Evolutionary conservation across 257 asterid species (phyloP).

Genomic region (Nicotiana otophora): DNA sequence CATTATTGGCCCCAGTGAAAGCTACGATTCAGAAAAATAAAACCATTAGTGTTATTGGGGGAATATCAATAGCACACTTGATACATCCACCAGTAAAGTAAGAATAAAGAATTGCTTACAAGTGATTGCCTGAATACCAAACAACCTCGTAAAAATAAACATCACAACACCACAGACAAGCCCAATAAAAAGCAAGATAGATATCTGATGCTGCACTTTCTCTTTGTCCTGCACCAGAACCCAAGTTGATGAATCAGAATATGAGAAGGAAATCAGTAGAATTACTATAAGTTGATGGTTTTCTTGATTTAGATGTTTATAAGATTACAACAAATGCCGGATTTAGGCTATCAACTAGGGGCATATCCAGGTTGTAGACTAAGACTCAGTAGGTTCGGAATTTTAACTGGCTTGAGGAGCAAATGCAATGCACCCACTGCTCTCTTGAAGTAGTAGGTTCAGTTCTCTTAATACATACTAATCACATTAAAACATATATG

Average conservation of each 20-base stretch:
- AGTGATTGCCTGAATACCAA: slow-evolving; percentile 69
- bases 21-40: slow-evolving; percentile 35
- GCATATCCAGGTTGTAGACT: neutral
- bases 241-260: neutral
- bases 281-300: neutral
- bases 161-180: slow-evolving; percentile 64
- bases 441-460: neutral
- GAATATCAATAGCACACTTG: neutral
- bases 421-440: neutral
- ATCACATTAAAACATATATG: no score
- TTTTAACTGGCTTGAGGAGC: neutral
- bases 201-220: slow-evolving; percentile 91
- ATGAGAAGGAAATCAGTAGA: neutral
- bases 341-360: neutral
- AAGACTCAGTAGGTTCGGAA: neutral
- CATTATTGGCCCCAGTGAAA: slow-evolving; percentile 71
- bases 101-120: slow-evolving; percentile 28
- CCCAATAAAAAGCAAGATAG: slow-evolving; percentile 75
- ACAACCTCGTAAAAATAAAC: slow-evolving; percentile 68
- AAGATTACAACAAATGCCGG: neutral
- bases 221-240: slow-evolving; percentile 55
- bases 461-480: neutral
- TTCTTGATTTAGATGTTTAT: neutral
- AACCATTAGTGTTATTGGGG: slow-evolving; percentile 9
- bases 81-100: neutral